Base-by-base conservation (phyloP, 2,329 filamentous ascomycete genomes). In the Pseudofabraea citricarpa region DNA sequence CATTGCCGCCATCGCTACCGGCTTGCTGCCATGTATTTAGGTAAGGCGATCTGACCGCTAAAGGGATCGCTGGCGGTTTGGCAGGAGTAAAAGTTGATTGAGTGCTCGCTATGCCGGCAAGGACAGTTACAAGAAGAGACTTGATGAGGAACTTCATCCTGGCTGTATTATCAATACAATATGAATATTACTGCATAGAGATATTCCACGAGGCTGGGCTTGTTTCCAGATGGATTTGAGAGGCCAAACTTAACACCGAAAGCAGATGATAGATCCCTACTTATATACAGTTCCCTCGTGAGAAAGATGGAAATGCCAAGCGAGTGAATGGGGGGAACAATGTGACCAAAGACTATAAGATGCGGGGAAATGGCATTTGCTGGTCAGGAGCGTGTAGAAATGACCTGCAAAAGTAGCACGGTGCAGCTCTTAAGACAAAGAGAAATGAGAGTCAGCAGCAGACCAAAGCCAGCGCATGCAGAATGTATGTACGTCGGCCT, bases 1-100 rank as follows among this genome's bases (percentile, higher is more conserved):
- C 80, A 56, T 83, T 78, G 8, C 77, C 75, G 18, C 74, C 77
- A 58, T 80, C 71, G 21, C 68, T 75, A 2, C 81, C 81, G 8
- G 74, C 80, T 45, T 75, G 65, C 32, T 84, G 70, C 83, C 84
- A 88, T 12, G 80, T 77, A 58, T 78, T 88, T 13, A 90, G 64
- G 53, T 90, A 91, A 0, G 87, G 87, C 8, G 81, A 84, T 49
- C 79, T 81, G 35, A 90, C 86, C 33, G 85, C 85, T 24, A 91
- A 64, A 10, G 87, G 86, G 21, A 86, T 70, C 2, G 84, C 74
- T 13, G 84, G 84, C 32, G 83, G 83, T 6, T 81, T 72, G 26
- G 77, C 74, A 24, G 83, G 83, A 26, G 66, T 70, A 57, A 85
- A 87, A 2, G 70, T 77, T 8, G 81, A 84, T 18, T 26, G 20